Evolutionary conservation across 768 basidiomycete species (phyloP), one percentile per base, ranked within the genome.

Genomic region (Tylopilus sp.): DNA sequence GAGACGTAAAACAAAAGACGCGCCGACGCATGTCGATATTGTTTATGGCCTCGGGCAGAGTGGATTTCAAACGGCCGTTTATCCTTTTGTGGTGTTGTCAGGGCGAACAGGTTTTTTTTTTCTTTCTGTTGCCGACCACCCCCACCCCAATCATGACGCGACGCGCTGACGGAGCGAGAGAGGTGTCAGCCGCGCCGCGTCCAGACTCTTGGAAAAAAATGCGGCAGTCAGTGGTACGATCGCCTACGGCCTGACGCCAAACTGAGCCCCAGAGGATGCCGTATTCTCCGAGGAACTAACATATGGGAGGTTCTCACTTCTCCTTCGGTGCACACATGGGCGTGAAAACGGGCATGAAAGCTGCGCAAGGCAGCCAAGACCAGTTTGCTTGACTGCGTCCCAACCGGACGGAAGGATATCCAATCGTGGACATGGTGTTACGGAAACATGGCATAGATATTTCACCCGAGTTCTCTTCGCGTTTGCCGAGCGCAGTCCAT

Each of bases 1-100:
- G 31, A 39, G 51, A 63, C 61, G 61, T 63, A 63, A 62, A 63
- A 49, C 48, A 47, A 51, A n/a, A 48, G 25, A 46, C 60, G 31
- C 60, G 30, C 63, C 60, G 59, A 58, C 56, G 50, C 62, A 50
- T 64, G 61, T 51, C 26, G 33, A 40, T 39, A 36, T 11, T 17
- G 23, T n/a, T 44, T n/a, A n/a, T n/a, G n/a, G n/a, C n/a, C n/a
- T n/a, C n/a, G n/a, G n/a, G n/a, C 11, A 8, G 18, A 36, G 21
- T 18, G 13, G 31, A 6, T 12, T 50, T 50, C 43, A 9, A 42
- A 31, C 38, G 10, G 28, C 10, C 10, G n/a, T 39, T 22, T n/a
- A 18, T 35, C 28, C 28, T 44, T 28, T 48, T 28, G 35, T 4
- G 25, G 35, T n/a, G 12, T 25, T 47, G 31, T 41, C 54, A 56